Base-by-base conservation (phyloP, 768 basidiomycete species). In the Mycena polygramma region DNA sequence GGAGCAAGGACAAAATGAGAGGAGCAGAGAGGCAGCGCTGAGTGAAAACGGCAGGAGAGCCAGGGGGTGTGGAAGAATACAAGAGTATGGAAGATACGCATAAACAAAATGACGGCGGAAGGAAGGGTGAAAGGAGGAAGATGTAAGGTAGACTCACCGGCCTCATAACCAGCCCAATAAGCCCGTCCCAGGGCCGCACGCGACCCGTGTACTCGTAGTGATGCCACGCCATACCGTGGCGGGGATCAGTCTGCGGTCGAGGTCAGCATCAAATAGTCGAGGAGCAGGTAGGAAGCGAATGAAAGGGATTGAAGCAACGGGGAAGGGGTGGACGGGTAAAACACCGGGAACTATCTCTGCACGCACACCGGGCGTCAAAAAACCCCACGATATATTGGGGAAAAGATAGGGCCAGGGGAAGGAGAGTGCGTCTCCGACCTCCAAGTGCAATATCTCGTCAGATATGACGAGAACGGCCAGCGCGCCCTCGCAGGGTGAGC, bases 141-240 rank as follows among this genome's bases (percentile, higher is more conserved):
- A n/a, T 48, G 46, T 15, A 20, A 48, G 17, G 46, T 48, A 15
- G 7, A 37, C 68, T n/a, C 43, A 70, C 79, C 48, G 79, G 80
- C 72, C 79, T 69, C 51, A 83, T 78, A 7, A 82, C 70, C 36
- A 83, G 75, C 11, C 80, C 83, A 19, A 83, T 74, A 9, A 84
- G 75, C 20, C 83, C 82, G 60, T 84, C 82, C 81, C 83, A 83
- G 61, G 79, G 76, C 24, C 82, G 80, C 8, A 83, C 75, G 35
- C 81, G 79, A 5, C 82, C 82, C 55, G 77, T 76, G 70, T 79
- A 84, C 19, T 52, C 78, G 71, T 80, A 81, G 68, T 75, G 77
- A 57, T 81, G 75, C 82, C 82, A 83, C n/a, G 82, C 82, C 41
- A 78, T 74, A 6, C 78, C 82, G 49, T 83, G 82, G 19, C 65